phyloP scores from a whole-genome alignment of 2,329 filamentous ascomycete species.

The Diaporthe velutina region DNA sequence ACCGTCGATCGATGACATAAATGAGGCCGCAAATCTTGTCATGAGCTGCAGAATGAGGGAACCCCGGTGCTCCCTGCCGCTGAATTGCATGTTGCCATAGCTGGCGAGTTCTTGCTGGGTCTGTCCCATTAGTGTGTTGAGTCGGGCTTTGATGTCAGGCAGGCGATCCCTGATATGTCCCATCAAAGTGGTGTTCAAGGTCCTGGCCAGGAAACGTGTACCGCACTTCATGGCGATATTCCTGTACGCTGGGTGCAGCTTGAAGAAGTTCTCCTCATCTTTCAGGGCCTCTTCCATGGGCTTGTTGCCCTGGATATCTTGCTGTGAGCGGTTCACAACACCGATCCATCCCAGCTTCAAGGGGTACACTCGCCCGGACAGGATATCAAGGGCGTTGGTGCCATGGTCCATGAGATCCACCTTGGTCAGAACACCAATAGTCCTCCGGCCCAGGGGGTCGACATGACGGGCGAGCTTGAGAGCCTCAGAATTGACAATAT shows the following conservation, averaged over 20 bases:
- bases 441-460: constrained; percentile 96
- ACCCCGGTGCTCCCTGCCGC: constrained; percentile 94
- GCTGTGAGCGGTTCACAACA: constrained; percentile 97
- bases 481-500: constrained; percentile 98
- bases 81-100: constrained; percentile 98
- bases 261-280: constrained; percentile 94
- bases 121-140: constrained; percentile 99
- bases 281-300: constrained; percentile 92
- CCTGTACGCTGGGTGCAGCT: constrained; percentile 94
- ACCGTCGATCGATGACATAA: constrained; percentile 98
- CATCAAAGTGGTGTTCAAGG: constrained; percentile 95
- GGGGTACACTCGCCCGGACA: constrained; percentile 95
- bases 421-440: constrained; percentile 98
- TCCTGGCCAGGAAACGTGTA: constrained; percentile 94
- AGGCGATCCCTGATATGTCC: constrained; percentile 93
- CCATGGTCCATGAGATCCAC: constrained; percentile 99
- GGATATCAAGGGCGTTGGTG: constrained; percentile 97
- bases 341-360: constrained; percentile 98
- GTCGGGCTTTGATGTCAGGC: constrained; percentile 96
- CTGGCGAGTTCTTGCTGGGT: constrained; percentile 98
- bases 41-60: constrained; percentile 96
- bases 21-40: constrained; percentile 97
- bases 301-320: constrained; percentile 97
- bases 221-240: constrained; percentile 96
- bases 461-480: constrained; percentile 96